Evolutionary conservation across 139 green algal species (phyloP).

Genomic region (Diplosphaera chodatii): DNA sequence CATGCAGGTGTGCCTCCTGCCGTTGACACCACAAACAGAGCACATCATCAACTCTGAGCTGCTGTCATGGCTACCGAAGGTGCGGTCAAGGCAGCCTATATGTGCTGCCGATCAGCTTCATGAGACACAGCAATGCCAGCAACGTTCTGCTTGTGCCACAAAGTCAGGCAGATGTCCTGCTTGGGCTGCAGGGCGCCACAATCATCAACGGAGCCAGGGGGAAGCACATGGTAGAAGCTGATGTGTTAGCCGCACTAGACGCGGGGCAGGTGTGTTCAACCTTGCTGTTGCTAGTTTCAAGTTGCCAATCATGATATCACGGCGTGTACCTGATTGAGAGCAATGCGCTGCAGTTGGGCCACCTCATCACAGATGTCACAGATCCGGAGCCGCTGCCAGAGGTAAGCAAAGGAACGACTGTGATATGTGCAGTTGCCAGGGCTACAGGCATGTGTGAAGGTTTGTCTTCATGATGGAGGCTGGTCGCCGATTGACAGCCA

Average conservation of each 20-base stretch:
- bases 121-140: no score
- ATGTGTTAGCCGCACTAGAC: not conserved
- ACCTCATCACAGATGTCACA: not conserved
- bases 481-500: no score
- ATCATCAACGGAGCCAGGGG: not conserved
- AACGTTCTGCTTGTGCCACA: no score
- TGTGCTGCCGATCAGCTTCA: no score
- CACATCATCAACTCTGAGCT: not conserved
- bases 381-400: not conserved
- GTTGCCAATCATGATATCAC: no score
- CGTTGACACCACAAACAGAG: slow-evolving; percentile 26
- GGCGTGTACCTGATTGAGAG: no score
- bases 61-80: not conserved
- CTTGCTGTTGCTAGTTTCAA: no score
- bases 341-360: not conserved
- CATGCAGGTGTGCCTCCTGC: slow-evolving; percentile 40
- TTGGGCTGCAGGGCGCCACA: not conserved
- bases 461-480: no score
- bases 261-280: not conserved
- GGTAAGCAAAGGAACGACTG: no score
- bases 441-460: no score
- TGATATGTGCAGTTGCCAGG: no score
- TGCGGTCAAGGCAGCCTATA: not conserved
- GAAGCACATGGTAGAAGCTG: not conserved
- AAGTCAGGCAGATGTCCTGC: no score